A percentile compares a stretch with the other conserved stretches of the same genome.
Conservation (phyloP, 352 stramenopile species). For the Peronospora belbahrii region DNA sequence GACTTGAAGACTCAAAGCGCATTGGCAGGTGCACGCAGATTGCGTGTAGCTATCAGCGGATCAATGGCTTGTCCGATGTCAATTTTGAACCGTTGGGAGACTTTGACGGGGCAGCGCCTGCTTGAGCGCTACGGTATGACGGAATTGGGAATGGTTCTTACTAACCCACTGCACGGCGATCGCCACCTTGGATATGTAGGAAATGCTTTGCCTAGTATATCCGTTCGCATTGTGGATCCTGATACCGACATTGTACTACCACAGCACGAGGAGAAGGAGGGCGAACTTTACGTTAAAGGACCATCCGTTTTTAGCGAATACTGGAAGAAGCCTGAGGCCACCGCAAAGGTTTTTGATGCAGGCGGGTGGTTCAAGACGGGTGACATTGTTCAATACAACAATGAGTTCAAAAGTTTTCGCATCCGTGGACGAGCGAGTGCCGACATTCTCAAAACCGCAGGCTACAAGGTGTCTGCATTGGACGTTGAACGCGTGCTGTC, state of each 20-base stretch:
- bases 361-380: slow-evolving; percentile 89
- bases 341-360: slow-evolving; percentile 73
- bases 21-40: slow-evolving; percentile 12
- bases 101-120: slow-evolving; percentile 68
- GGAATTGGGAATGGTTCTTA: slow-evolving; percentile 88
- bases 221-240: slow-evolving; percentile 71
- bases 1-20: slow-evolving; percentile 9
- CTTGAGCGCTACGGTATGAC: slow-evolving; percentile 91
- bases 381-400: slow-evolving; percentile 81
- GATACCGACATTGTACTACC: slow-evolving; percentile 49
- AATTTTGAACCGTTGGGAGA: slow-evolving; percentile 76
- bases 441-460: slow-evolving; percentile 90
- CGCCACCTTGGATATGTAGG: slow-evolving; percentile 82
- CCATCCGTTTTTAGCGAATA: slow-evolving; percentile 84
- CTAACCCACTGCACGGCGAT: slow-evolving; percentile 68
- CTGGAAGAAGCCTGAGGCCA: slow-evolving; percentile 77
- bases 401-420: slow-evolving; percentile 64
- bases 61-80: slow-evolving; percentile 82
- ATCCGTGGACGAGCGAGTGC: slow-evolving; percentile 83
- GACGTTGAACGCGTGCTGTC: slow-evolving; percentile 85
- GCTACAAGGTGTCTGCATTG: slow-evolving; percentile 90
- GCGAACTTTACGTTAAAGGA: slow-evolving; percentile 83
- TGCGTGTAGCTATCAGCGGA: slow-evolving; percentile 69
- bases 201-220: slow-evolving; percentile 71
- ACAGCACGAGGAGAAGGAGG: slow-evolving; percentile 35